Evolutionary conservation across 2,329 filamentous ascomycete genomes (phyloP), one percentile per base, ranked within the genome.

Genomic region (Didymella pomorum): DNA sequence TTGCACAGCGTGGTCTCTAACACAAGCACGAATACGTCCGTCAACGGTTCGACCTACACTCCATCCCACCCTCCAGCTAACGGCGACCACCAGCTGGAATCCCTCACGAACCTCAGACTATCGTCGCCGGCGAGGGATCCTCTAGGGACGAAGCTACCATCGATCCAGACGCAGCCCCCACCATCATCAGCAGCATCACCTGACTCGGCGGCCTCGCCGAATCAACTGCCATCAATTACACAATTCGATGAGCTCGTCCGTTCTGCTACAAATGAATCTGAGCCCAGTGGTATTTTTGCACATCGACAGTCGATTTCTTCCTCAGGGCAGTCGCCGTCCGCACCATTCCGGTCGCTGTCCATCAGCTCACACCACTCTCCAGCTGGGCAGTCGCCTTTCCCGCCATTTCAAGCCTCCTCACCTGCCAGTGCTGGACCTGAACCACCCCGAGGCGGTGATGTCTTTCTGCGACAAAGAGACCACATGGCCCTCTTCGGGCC

Each of bases 301-400:
- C 75, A 78, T 58, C 68, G 76, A 37, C 74, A 70, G 25, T 78
- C 76, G 0, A 68, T 77, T 31, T 77, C 75, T 4, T 77, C 75
- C 0, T 66, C 71, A 3, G 70, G 65, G 28, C 68, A 74, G 25
- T 78, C 76, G 4, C 75, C 76, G n/a, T 76, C 74, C 5, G 67
- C 70, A 11, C 66, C 68, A 26, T 66, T 67, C 9, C 70, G 75
- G 9, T 68, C 72, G 16, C 58, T 73, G 5, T 75, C 74, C 11
- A 75, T 76, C 21, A 74, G 69, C 46, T 72, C 72, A 10, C 53
- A 50, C 28, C 62, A 69, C 23, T 75, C 74, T 33, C 72, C 74
- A 1, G 66, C 60, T n/a, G 41, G 1, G 1, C 41, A 26, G 10
- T 67, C 66, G n/a, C 66, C 68, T 7, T 74, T 72, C 48, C 69